Evolutionary conservation across 1,284 basidiomycete genomes (phyloP).

Genomic region (Puccinia brachypodii): DNA sequence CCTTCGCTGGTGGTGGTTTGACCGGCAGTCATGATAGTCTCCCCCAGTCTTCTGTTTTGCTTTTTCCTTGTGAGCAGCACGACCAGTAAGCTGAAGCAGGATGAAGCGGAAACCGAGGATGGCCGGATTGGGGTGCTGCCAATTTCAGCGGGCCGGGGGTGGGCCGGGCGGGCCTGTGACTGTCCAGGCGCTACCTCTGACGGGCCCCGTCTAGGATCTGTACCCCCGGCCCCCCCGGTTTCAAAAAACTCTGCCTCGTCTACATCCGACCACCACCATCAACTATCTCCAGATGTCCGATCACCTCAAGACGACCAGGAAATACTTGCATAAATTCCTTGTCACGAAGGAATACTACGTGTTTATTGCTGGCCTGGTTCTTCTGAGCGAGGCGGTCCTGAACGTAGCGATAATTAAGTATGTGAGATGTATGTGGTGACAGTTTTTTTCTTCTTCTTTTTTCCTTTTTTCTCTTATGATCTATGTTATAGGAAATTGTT

Average conservation of each 20-base stretch:
- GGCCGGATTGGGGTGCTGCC: no score
- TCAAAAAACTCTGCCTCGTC: neutral
- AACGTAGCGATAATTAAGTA: conserved; percentile 74
- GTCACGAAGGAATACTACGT: conserved; percentile 63
- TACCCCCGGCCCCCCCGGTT: no score
- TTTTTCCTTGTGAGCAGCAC: neutral
- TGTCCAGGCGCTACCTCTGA: no score
- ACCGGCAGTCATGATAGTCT: neutral
- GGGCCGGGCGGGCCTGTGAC: no score
- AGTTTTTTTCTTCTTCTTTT: neutral
- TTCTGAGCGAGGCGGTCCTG: conserved; percentile 71
- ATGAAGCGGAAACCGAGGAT: no score
- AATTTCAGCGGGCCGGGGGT: no score
- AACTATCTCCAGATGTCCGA: no score
- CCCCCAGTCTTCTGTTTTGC: neutral
- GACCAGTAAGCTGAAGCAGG: neutral
- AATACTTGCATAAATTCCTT: neutral
- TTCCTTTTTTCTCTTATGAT: neutral
- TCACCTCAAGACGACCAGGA: neutral
- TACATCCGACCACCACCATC: neutral
- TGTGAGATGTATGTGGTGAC: conserved; percentile 78
- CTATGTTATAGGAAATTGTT: neutral
- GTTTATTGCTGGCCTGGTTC: conserved; percentile 65
- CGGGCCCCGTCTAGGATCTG: no score
- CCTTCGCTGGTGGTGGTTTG: neutral